These are phyloP conservation scores for Candida tibetensis DNA, from an alignment of 805 yeast species.

Conservation along the genomic window DNA sequence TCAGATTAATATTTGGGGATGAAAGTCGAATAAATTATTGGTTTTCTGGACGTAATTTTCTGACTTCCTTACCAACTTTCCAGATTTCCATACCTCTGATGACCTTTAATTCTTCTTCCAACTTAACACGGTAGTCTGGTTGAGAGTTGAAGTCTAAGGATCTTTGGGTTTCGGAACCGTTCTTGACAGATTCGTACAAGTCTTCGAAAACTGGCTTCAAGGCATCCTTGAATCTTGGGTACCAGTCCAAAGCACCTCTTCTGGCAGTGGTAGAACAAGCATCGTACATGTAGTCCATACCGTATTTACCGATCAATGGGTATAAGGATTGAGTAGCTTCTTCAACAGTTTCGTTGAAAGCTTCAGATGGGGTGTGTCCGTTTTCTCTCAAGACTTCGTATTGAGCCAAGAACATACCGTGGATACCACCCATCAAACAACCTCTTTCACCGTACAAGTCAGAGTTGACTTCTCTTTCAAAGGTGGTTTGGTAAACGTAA, in stretches of 20 bases:
- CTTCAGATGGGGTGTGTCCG: constrained; percentile 99
- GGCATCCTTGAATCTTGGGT: constrained; percentile 98
- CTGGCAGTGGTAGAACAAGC: constrained; percentile 99
- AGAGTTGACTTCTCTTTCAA: constrained; percentile 98
- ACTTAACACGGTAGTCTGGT: constrained; percentile 94
- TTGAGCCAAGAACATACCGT: constrained; percentile 99
- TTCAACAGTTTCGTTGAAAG: constrained; percentile 99
- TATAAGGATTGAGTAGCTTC: constrained; percentile 99
- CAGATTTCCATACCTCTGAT: constrained; percentile 99
- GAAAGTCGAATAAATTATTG: constrained; percentile 47
- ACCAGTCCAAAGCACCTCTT: constrained; percentile 99
- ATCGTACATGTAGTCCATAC: constrained; percentile 99
- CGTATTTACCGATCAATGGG: constrained; percentile 98
- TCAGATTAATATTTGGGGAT: constrained; percentile 2
- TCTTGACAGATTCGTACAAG: constrained; percentile 90
- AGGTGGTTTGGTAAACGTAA: constrained; percentile 99
- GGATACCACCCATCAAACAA: constrained; percentile 99
- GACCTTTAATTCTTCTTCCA: constrained; percentile 87
- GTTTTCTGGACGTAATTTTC: constrained; percentile 99
- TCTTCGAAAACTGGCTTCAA: constrained; percentile 98
- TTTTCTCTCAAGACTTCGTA: constrained; percentile 99
- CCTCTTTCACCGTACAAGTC: constrained; percentile 99
- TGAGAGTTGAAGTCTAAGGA: constrained; percentile 98
- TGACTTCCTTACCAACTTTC: constrained; percentile 99
- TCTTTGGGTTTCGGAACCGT: constrained; percentile 97